These are phyloP conservation scores for Amphichorda felina DNA, from an alignment of 2,329 filamentous ascomycete species.

Conservation along the genomic window DNA sequence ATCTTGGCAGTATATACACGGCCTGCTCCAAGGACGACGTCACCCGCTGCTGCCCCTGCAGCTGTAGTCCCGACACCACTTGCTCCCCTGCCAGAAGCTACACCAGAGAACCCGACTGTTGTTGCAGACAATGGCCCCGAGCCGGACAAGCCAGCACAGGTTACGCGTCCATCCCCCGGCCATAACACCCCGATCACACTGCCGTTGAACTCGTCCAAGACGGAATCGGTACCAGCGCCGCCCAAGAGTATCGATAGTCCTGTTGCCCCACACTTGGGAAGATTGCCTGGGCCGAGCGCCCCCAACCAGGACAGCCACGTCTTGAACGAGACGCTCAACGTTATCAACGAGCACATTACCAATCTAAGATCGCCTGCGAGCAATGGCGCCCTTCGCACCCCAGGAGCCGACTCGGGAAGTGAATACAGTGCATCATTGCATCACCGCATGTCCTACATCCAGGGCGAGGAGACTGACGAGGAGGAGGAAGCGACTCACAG, in stretches of 20 bases:
- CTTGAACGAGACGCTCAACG: constrained; percentile 87
- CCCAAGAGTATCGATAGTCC: background rate
- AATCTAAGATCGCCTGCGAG: constrained; percentile 53
- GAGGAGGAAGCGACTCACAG: constrained; percentile 69
- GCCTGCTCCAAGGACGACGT: constrained; percentile 34
- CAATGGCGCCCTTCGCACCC: constrained; percentile 37
- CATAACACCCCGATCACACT: constrained; percentile 23
- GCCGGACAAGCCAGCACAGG: constrained; percentile 11
- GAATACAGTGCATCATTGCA: constrained; percentile 76
- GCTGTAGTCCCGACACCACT: constrained; percentile 1
- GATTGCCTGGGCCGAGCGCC: constrained; percentile 9
- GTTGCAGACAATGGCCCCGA: background rate
- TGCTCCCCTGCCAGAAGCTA: constrained; percentile 1
- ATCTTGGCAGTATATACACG: constrained; percentile 45
- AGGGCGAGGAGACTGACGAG: constrained; percentile 90
- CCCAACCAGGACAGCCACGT: constrained; percentile 52
- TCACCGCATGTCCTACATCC: constrained; percentile 77
- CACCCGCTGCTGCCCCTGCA: constrained; percentile 8
- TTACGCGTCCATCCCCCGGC: constrained; percentile 9
- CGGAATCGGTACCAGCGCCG: constrained; percentile 12
- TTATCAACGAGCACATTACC: constrained; percentile 95
- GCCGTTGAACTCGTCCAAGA: constrained; percentile 30
- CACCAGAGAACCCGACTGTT: constrained; percentile 1
- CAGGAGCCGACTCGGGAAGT: constrained; percentile 67
- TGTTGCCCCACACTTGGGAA: constrained; percentile 12